These are phyloP conservation scores for Eragrostis curvula DNA, from an alignment of 176 grass and related monocot species.

Conservation along the genomic window DNA sequence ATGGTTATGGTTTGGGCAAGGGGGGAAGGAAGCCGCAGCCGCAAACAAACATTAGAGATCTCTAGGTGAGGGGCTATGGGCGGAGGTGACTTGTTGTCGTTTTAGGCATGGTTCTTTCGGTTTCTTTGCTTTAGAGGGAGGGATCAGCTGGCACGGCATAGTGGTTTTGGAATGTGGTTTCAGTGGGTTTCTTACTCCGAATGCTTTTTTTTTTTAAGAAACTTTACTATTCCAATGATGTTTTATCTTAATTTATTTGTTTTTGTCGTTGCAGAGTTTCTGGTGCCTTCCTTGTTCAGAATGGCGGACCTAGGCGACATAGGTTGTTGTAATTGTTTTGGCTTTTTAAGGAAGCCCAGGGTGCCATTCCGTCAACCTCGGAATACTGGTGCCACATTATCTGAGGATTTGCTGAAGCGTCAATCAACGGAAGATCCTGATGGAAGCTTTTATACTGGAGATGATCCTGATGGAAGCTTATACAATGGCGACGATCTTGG, in stretches of 20 bases:
- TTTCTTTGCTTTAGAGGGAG: not conserved
- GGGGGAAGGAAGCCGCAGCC: not conserved
- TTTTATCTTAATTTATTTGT: not conserved
- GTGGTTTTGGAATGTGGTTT: not conserved
- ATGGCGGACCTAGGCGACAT: slow-evolving; percentile 59
- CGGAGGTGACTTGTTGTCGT: not conserved
- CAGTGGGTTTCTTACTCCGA: not conserved
- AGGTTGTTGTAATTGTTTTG: slow-evolving; percentile 79
- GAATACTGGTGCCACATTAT: slow-evolving; percentile 29
- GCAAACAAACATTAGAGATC: not conserved
- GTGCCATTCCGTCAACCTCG: slow-evolving; percentile 2
- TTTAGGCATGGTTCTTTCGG: not conserved
- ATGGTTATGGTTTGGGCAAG: not conserved
- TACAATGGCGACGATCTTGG: slow-evolving; percentile 40
- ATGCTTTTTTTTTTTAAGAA: not conserved
- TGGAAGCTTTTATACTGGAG: slow-evolving; percentile 58
- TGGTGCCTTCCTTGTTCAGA: not conserved
- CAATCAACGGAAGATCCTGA: slow-evolving; percentile 47
- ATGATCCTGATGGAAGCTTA: slow-evolving; percentile 45
- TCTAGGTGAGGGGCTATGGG: not conserved
- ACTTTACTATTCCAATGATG: not conserved
- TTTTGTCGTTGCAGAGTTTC: not conserved
- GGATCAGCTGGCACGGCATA: not conserved
- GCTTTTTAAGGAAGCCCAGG: slow-evolving; percentile 64
- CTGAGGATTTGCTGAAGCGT: slow-evolving; percentile 45